Evolutionary conservation across 257 asterid genomes (phyloP), one percentile per base, ranked within the genome.

Genomic region (Fraxinus americana): DNA sequence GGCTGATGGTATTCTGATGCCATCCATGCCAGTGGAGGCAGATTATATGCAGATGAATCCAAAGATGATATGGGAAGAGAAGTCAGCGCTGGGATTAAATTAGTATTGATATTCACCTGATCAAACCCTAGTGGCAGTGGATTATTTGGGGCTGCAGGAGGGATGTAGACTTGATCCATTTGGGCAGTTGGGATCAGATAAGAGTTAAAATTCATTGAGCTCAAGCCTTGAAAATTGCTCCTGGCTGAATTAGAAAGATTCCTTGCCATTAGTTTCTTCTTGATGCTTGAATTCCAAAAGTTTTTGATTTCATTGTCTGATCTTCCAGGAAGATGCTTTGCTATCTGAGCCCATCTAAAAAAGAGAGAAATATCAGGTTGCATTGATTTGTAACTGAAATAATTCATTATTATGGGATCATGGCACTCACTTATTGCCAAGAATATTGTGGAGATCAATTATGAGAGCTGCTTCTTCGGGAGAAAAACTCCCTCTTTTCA

Each of bases 251-350:
- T 45, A 54, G 57, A 71, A 36, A 67, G 61, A 75, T 76, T 81
- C 34, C 3, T 25, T 32, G 79, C 80, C 73, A 82, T 70, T 17
- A 86, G 35, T 70, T 89, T 89, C 71, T 85, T 85, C 78, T 89
- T 89, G 75, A 85, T 75, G 82, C 86, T 85, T 19, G 92, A 89
- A 71, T 89, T 89, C 92, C 92, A 89, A 72, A 87, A 87, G n/a
- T 87, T 87, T 73, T 85, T 87, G 5, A 63, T 19, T 63, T 63
- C 69, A 25, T 63, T 63, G 19, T 63, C 69, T 23, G 69, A 11
- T 63, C 69, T 63, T 63, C 69, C 69, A 0, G 69, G 69, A 1
- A 63, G 69, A 63, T 25, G 9, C 69, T 63, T 63, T 2, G 69
- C 69, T 23, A 63, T 63, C 36, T 63, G 69, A 63, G 68, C 68